These are phyloP conservation scores for Vigna angularis DNA, from an alignment of 306 rosid species.

Conservation along the genomic window DNA sequence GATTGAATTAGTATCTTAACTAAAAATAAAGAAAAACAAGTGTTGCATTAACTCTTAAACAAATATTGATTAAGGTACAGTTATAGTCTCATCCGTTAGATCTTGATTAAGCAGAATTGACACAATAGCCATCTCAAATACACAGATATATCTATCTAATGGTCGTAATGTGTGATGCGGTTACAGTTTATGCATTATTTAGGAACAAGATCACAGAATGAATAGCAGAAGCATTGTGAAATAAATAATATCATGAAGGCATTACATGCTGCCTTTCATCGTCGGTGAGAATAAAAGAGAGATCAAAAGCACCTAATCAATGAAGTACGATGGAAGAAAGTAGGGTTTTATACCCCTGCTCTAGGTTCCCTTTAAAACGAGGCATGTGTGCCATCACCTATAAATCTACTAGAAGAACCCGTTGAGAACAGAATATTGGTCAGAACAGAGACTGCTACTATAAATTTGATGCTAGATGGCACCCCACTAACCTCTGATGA, in stretches of 20 bases:
- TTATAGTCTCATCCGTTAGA: neutral
- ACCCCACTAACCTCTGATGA: constrained; percentile 37
- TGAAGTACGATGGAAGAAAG: neutral
- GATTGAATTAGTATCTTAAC: no score
- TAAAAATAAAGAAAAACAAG: neutral
- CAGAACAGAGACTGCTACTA: constrained; percentile 18
- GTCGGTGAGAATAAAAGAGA: neutral
- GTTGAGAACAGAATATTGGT: constrained; percentile 30
- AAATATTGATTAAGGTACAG: neutral
- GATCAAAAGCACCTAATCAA: constrained; percentile 10
- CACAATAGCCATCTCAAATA: neutral
- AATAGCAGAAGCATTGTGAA: neutral
- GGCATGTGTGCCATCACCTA: constrained; percentile 24
- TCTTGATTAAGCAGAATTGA: neutral
- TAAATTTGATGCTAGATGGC: constrained; percentile 32
- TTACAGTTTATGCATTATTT: neutral
- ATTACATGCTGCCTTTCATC: neutral
- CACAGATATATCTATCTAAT: neutral
- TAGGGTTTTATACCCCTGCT: neutral
- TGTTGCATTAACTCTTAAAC: neutral
- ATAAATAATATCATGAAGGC: neutral
- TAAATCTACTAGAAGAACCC: constrained; percentile 35
- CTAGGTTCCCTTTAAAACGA: neutral
- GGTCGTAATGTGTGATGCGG: neutral
- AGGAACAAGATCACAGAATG: neutral